Base-by-base conservation (phyloP, 2,329 filamentous ascomycete genomes). In the Xenoacremonium recifei region DNA sequence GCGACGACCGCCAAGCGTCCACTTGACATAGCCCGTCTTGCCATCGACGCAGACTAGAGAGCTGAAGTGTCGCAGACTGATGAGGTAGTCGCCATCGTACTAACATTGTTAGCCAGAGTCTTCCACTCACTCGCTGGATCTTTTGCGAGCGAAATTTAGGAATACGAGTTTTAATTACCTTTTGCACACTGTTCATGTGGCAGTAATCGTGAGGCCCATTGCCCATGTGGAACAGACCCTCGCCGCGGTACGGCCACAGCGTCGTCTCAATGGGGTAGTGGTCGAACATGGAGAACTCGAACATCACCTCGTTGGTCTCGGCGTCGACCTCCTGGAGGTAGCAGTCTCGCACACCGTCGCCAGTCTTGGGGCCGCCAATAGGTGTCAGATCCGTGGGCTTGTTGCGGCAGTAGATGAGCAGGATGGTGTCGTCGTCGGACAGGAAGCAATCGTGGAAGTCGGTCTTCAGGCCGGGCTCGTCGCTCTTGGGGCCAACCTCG, bases 111-210 rank as follows among this genome's bases (percentile, higher is more conserved):
- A 39, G 29, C 13, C n/a, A n/a, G n/a, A n/a, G n/a, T n/a, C n/a
- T n/a, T n/a, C n/a, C n/a, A n/a, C n/a, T n/a, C n/a, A n/a, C n/a
- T n/a, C n/a, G n/a, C n/a, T n/a, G n/a, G n/a, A n/a, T n/a, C n/a
- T n/a, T n/a, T n/a, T n/a, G n/a, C n/a, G n/a, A n/a, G n/a, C n/a
- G n/a, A n/a, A n/a, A n/a, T n/a, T n/a, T n/a, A n/a, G n/a, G n/a
- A n/a, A n/a, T n/a, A n/a, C n/a, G n/a, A n/a, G n/a, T n/a, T 23
- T 25, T 4, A 9, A n/a, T 17, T 32, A 39, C 37, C 37, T 39
- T 39, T 13, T 39, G 29, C 4, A 33, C 29, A 20, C 37, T 39
- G n/a, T 39, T 39, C 37, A 39, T 39, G 10, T 39, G 37, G 13
- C 27, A 25, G 10, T 25, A 39, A 25, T 39, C 37, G 12, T 33